Evolutionary conservation across 2,329 filamentous ascomycete species (phyloP).

Genomic region (Blastomyces gilchristii): DNA sequence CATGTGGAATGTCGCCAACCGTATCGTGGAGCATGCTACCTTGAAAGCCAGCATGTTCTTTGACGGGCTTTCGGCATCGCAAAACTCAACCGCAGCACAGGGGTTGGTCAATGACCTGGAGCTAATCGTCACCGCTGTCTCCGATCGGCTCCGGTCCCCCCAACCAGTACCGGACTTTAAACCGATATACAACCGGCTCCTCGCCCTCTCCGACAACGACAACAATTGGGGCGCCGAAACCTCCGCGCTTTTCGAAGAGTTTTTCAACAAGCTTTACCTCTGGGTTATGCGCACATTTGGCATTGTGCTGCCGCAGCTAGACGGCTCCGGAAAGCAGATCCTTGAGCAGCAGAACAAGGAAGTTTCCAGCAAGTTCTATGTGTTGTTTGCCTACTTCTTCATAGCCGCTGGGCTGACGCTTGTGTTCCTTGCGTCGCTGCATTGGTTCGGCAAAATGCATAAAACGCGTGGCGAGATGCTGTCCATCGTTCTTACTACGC

Average conservation of each 20-base stretch:
- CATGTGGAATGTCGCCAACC: slow-evolving; percentile 32
- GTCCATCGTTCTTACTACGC: slow-evolving; percentile 11
- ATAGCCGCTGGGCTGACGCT: slow-evolving; percentile 28
- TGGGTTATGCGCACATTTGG: slow-evolving; percentile 14
- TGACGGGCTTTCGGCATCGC: background rate
- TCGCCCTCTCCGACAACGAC: background rate
- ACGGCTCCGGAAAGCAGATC: background rate
- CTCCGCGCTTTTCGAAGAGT: slow-evolving; percentile 3
- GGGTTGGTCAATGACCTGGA: slow-evolving; percentile 7
- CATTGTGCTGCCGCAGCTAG: slow-evolving; percentile 5
- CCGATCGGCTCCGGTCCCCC: background rate
- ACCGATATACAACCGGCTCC: slow-evolving; percentile 9
- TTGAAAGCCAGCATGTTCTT: background rate
- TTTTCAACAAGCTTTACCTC: slow-evolving; percentile 2
- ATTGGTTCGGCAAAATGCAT: slow-evolving; percentile 19
- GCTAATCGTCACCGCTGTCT: slow-evolving; percentile 4
- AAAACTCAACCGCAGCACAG: background rate
- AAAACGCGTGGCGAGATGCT: slow-evolving; percentile 16
- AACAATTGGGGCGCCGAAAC: background rate
- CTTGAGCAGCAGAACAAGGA: slow-evolving; percentile 4
- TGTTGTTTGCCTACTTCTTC: slow-evolving; percentile 29
- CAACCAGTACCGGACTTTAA: slow-evolving; percentile 10
- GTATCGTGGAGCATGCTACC: slow-evolving; percentile 18
- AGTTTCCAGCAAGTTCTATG: slow-evolving; percentile 26
- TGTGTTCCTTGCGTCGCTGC: slow-evolving; percentile 25